These are phyloP conservation scores for Amauroascus verrucosus DNA, from an alignment of 2,329 filamentous ascomycete genomes.

Conservation along the genomic window DNA sequence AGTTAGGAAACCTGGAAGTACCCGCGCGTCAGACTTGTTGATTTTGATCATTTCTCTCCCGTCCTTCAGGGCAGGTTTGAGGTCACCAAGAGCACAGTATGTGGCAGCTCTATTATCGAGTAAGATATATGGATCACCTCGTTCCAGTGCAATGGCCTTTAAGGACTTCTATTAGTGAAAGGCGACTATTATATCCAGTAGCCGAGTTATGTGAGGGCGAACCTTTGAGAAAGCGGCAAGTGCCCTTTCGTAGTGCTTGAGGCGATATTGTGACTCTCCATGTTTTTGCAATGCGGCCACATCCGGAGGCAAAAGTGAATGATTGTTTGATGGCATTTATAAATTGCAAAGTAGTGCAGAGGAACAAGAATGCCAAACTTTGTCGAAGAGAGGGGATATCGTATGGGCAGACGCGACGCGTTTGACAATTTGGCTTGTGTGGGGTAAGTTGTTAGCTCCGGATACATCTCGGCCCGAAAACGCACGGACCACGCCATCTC, in stretches of 20 bases:
- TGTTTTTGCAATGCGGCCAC: conserved; percentile 26
- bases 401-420: neutral
- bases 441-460: neutral
- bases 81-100: conserved; percentile 43
- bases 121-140: conserved; percentile 31
- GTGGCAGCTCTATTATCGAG: conserved; percentile 48
- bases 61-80: conserved; percentile 45
- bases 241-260: conserved; percentile 36
- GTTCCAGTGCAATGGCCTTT: conserved; percentile 31
- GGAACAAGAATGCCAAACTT: neutral
- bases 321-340: neutral
- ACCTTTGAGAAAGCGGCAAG: conserved; percentile 36
- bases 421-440: neutral
- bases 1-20: conserved; percentile 18
- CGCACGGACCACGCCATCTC: neutral
- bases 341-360: neutral
- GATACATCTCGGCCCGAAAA: conserved; percentile 2
- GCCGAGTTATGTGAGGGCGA: conserved; percentile 9
- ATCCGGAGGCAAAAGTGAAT: neutral
- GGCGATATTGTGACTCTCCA: conserved; percentile 37
- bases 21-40: conserved; percentile 42
- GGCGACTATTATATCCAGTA: neutral
- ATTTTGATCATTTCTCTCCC: conserved; percentile 47
- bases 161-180: conserved; percentile 3
- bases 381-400: no score